A percentile compares a stretch with the other conserved stretches of the same genome.
Evolutionary conservation across 2,329 filamentous ascomycete species (phyloP).

Genomic region (Pleomassaria siparia): DNA sequence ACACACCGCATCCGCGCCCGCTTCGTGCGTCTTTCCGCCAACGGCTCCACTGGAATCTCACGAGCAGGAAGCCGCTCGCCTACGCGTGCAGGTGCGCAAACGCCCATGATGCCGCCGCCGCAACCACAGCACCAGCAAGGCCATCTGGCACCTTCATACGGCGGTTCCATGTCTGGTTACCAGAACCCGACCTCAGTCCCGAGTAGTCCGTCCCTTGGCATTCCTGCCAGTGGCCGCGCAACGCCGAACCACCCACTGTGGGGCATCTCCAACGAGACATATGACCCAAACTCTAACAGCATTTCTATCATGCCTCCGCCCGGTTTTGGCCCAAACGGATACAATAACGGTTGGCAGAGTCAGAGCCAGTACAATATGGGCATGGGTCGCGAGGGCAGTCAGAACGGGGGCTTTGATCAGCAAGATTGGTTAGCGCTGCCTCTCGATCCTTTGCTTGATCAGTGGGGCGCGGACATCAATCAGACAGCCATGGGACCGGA

Average conservation of each 20-base stretch:
- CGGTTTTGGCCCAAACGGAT: slow-evolving; percentile 27
- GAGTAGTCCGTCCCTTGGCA: slow-evolving; percentile 27
- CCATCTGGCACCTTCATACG: slow-evolving; percentile 21
- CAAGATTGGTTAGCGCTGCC: slow-evolving; percentile 65
- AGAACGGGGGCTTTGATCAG: slow-evolving; percentile 24
- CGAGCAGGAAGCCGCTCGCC: slow-evolving; percentile 32
- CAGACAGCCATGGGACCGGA: slow-evolving; percentile 62
- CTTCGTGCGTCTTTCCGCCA: slow-evolving; percentile 62
- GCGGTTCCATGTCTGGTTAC: slow-evolving; percentile 8
- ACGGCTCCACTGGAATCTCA: slow-evolving; percentile 46
- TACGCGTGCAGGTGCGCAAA: slow-evolving; percentile 19
- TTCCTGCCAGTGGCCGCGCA: slow-evolving; percentile 32
- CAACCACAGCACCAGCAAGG: slow-evolving; percentile 14
- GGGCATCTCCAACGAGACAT: slow-evolving; percentile 48
- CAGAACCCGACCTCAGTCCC: slow-evolving; percentile 24
- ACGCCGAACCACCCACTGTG: slow-evolving; percentile 42
- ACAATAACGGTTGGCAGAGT: slow-evolving; percentile 15
- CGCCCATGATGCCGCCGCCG: slow-evolving; percentile 38
- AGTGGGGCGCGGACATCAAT: slow-evolving; percentile 60
- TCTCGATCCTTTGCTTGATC: slow-evolving; percentile 61
- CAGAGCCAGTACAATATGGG: slow-evolving; percentile 15
- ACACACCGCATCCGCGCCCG: slow-evolving; percentile 72
- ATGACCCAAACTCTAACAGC: slow-evolving; percentile 46
- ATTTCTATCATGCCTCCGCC: slow-evolving; percentile 53
- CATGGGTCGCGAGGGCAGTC: slow-evolving; percentile 14